Evolutionary conservation across 345 rosid species (phyloP), one percentile per base, ranked within the genome.

Genomic region (Melaleuca quinquenervia): DNA sequence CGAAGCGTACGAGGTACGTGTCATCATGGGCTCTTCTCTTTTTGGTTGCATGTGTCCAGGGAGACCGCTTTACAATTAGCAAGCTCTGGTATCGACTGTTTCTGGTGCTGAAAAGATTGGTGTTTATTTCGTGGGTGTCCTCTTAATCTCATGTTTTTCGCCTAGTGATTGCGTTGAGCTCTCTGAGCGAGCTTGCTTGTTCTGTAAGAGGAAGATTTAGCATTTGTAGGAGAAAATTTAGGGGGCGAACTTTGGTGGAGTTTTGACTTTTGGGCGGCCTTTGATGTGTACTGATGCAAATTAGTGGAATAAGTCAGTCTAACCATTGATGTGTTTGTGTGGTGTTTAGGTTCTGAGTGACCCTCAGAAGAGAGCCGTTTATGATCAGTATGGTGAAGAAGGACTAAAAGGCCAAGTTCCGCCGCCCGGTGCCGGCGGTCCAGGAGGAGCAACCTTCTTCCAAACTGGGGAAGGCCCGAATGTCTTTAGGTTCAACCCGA

Each of bases 361-460:
- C 89, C 90, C 99, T 45, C 94, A 92, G 82, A 96, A 95, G 85
- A 95, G 96, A 92, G 94, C 93, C 44, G 78, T 95, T 12, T 96
- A 94, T 86, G 98, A 96, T 82, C 98, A 93, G 70, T 93, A 93
- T 64, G 98, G 99, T 29, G 98, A 96, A 88, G 97, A 96, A 88
- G 99, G 95, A 70, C 93, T 96, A 0, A 95, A 94, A 86, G 95
- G 94, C 18, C 95, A 91, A 84, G 94, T 91, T 45, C 99, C 98
- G 21, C 95, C 98, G 24, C 96, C 95, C 0, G 94, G 89, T 32
- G 91, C 93, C 1, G 96, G 94, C 15, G 94, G 92, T 24, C 90
- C 92, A 22, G 95, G 92, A 50, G 93, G 95, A 52, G 88, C 95
- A 32, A 92, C 96, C 14, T 94, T 92, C 94, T 95, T 94, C 93